A percentile compares a stretch with the other conserved stretches of the same genome.
Evolutionary conservation across 106 monocot species (phyloP).

Genomic region (Phalaenopsis equestris): DNA sequence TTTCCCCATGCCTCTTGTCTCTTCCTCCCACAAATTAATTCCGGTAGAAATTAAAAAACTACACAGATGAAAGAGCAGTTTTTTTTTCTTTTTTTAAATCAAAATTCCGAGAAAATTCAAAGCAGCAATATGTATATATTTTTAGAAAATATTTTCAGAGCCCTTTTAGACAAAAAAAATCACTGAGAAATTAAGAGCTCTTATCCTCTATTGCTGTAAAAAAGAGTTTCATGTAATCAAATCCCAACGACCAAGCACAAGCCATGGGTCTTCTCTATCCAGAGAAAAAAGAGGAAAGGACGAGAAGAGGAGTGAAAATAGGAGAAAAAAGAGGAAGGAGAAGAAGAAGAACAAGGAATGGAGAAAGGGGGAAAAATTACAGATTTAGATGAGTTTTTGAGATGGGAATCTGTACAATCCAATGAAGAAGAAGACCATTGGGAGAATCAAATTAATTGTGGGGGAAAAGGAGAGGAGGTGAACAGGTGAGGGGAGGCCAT

Average conservation of each 20-base stretch:
- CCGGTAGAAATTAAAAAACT: background rate
- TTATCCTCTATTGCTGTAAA: background rate
- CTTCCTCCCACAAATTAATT: slow-evolving; percentile 13
- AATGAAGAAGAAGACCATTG: slow-evolving; percentile 16
- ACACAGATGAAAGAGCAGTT: background rate
- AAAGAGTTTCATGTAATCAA: background rate
- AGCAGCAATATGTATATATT: slow-evolving; percentile 1
- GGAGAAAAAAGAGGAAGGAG: background rate
- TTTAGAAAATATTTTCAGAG: background rate
- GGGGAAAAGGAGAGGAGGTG: slow-evolving; percentile 9
- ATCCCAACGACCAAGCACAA: background rate
- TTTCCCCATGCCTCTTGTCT: slow-evolving; percentile 64
- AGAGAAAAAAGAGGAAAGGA: background rate
- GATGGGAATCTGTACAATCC: slow-evolving; percentile 43
- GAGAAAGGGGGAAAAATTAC: slow-evolving; percentile 14
- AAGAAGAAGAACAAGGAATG: slow-evolving; percentile 3
- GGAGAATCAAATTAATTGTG: slow-evolving; percentile 10
- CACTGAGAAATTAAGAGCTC: slow-evolving; percentile 12
- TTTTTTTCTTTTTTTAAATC: background rate
- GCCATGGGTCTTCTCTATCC: background rate
- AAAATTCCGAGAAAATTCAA: slow-evolving; percentile 12
- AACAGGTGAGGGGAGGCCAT: slow-evolving; percentile 5
- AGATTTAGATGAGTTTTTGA: slow-evolving; percentile 27
- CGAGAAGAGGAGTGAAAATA: slow-evolving; percentile 5
- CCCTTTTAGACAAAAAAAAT: slow-evolving; percentile 4